Evolutionary conservation across 192 early-diverging fungal species (phyloP), one percentile per base, ranked within the genome.

Genomic region (Podila horticola): DNA sequence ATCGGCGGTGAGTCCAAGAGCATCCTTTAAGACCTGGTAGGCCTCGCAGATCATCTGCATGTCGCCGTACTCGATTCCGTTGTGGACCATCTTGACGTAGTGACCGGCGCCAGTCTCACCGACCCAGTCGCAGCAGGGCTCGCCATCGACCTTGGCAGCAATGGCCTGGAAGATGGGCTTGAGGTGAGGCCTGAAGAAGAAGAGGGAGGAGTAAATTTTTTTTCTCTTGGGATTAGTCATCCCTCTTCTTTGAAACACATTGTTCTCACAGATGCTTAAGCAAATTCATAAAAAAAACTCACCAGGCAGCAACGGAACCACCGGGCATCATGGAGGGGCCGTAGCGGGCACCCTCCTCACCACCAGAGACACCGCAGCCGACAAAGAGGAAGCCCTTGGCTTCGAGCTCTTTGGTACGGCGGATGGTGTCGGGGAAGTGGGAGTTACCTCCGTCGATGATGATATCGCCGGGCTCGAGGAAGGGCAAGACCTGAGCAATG

Each of bases 31-130:
- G 82, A 97, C 86, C 64, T 95, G 92, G 88, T 99, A 99, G 49
- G 94, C 94, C 89, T 99, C 97, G 74, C 91, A 92, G 71, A 99
- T 95, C 87, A 99, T 93, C 88, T 99, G 97, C 97, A 99, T 99
- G 86, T 99, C 97, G 75, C 97, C 97, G 84, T 99, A 99, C 87
- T 99, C 97, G 73, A 99, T 99, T 82, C 96, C 96, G 86, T 99
- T 99, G 92, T 99, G 97, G 63, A 99, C 96, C 97, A 99, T 98
- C 92, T 99, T 99, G 89, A 99, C 96, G 87, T 97, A 99, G 91
- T 99, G 97, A 52, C 96, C 97, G 30, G 97, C 93, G 29, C 97
- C 97, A 60, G 92, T 92, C 77, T 97, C 96, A 75, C 97, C 97
- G 72, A 99, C 97, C 97, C 97, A 98, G 88, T 99, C 97, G 83